Percentiles rank a stretch among this genome's conserved stretches.
Evolutionary conservation across 805 yeast species (phyloP).

Genomic region (Naumovozyma baii): DNA sequence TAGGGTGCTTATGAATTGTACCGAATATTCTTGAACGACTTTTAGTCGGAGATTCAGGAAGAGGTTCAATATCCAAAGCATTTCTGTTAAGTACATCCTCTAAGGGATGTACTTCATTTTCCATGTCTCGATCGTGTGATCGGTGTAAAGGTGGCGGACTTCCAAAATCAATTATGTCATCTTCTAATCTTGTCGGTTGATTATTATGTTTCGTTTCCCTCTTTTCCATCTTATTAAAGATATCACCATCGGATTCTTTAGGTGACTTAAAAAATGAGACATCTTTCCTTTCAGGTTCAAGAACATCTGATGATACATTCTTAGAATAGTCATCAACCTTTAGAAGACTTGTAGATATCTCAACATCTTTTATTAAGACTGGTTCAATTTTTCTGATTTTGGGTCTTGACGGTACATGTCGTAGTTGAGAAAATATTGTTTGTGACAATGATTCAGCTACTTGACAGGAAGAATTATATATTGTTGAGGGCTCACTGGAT

Average conservation of each 20-base stretch:
- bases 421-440: constrained; percentile 9
- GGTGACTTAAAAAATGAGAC: too few species aligned
- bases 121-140: background rate
- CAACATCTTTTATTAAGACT: constrained; percentile 5
- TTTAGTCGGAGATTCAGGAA: background rate
- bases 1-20: background rate
- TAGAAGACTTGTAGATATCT: too few species aligned
- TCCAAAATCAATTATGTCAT: background rate
- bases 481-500: too few species aligned
- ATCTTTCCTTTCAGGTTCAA: too few species aligned
- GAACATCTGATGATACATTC: too few species aligned
- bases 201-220: too few species aligned
- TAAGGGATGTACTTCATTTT: background rate
- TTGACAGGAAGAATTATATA: too few species aligned
- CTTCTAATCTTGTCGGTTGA: too few species aligned
- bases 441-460: constrained; percentile 4
- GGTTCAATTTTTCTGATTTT: constrained; percentile 15
- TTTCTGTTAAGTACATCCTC: background rate
- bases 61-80: background rate
- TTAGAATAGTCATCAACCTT: too few species aligned
- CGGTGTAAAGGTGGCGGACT: background rate
- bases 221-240: too few species aligned
- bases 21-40: background rate
- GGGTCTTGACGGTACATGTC: constrained; percentile 4
- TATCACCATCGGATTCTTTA: too few species aligned